These are phyloP conservation scores for Suillus clintonianus DNA, from an alignment of 768 basidiomycete genomes.

Conservation along the genomic window DNA sequence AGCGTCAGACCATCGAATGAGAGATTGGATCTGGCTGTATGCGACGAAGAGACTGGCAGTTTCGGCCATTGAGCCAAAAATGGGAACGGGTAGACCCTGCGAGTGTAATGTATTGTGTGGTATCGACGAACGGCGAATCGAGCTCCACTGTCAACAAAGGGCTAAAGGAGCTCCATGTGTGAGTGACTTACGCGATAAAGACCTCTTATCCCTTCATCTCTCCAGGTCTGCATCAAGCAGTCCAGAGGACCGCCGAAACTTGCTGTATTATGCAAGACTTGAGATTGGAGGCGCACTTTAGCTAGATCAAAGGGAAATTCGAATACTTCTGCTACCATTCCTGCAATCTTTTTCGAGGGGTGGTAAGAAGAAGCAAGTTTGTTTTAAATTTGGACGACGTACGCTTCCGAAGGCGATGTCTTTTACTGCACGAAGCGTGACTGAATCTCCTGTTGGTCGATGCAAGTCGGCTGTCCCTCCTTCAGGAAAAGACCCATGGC, in stretches of 20 bases:
- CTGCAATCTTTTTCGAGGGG: slow-evolving; percentile 55
- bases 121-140: slow-evolving; percentile 2
- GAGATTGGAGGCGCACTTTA: slow-evolving; percentile 89
- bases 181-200: slow-evolving; percentile 48
- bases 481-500: slow-evolving; percentile 14
- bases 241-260: slow-evolving; percentile 61
- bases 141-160: slow-evolving; percentile 3
- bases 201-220: slow-evolving; percentile 56
- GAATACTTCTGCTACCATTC: slow-evolving; percentile 83
- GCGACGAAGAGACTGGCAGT: slow-evolving; percentile 83
- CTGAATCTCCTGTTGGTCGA: background rate
- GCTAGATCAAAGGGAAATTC: slow-evolving; percentile 94
- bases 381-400: slow-evolving; percentile 17
- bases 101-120: background rate
- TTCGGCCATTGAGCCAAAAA: slow-evolving; percentile 86
- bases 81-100: slow-evolving; percentile 83
- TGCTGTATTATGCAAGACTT: slow-evolving; percentile 68
- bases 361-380: background rate
- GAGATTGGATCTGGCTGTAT: slow-evolving; percentile 70
- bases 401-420: slow-evolving; percentile 54
- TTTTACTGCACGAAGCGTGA: slow-evolving; percentile 34
- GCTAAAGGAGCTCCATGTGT: background rate
- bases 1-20: slow-evolving; percentile 41
- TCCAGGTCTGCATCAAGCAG: slow-evolving; percentile 61
- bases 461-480: background rate